Evolutionary conservation across 805 yeast genomes (phyloP).

Genomic region (Cephaloascus albidus): DNA sequence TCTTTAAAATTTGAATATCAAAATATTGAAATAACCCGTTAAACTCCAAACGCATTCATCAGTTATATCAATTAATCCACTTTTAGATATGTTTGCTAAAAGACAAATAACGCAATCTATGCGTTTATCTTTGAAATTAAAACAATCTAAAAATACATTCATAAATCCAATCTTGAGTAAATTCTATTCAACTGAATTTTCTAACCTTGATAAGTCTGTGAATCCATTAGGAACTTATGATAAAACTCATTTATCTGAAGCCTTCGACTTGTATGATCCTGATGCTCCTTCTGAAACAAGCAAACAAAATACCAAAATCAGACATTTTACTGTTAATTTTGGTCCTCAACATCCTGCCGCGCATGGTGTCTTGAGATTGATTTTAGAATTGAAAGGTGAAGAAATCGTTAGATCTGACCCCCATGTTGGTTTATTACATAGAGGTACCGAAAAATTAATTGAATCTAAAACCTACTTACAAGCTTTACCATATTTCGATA

Average conservation of each 20-base stretch:
- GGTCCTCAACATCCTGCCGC: conserved; percentile 97
- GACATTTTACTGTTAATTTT: conserved; percentile 84
- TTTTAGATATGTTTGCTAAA: neutral
- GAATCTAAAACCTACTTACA: conserved; percentile 82
- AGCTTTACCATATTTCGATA: conserved; percentile 82
- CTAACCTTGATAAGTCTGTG: neutral
- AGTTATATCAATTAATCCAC: too few relatives aligned
- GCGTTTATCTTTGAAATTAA: neutral
- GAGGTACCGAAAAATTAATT: conserved; percentile 85
- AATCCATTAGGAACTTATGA: conserved; percentile 16
- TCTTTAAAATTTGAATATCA: too few relatives aligned
- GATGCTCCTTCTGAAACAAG: conserved; percentile 33
- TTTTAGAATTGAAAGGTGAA: conserved; percentile 81
- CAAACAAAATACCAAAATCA: conserved; percentile 45
- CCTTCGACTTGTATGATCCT: conserved; percentile 32
- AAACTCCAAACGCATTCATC: too few relatives aligned
- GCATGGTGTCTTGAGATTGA: conserved; percentile 83
- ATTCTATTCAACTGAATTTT: neutral
- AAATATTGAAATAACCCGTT: too few relatives aligned
- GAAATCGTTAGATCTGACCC: conserved; percentile 84
- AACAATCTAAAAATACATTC: neutral
- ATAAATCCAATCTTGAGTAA: neutral
- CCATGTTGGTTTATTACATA: conserved; percentile 78
- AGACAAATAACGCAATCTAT: neutral
- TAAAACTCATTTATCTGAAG: conserved; percentile 34